phyloP scores from a whole-genome alignment of 345 rosid species.

The Eucalyptus urophylla region DNA sequence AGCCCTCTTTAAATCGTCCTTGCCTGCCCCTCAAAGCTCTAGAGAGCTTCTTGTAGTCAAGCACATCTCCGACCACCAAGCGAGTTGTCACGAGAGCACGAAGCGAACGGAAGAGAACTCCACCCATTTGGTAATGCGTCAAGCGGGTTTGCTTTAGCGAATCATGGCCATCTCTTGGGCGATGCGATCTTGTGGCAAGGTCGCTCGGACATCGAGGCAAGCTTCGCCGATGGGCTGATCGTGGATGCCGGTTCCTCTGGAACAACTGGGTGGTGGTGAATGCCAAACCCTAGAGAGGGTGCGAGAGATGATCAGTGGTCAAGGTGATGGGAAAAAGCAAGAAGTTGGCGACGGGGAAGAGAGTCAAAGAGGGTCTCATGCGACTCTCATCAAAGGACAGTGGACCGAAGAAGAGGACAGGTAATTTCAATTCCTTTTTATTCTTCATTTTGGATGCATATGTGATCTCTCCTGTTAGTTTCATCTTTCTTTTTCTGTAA shows the following conservation, averaged over 20 bases:
- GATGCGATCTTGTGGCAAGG: neutral
- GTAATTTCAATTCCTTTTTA: conserved; percentile 4
- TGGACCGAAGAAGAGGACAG: conserved; percentile 94
- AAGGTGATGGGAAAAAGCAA: conserved; percentile 3
- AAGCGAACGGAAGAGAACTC: neutral
- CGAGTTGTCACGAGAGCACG: neutral
- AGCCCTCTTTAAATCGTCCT: conserved; percentile 9
- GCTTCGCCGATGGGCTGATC: conserved; percentile 14
- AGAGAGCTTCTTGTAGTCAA: conserved; percentile 55
- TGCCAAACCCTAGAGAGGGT: conserved; percentile 7
- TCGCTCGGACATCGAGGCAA: neutral
- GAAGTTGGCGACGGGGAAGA: conserved; percentile 13
- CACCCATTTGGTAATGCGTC: neutral
- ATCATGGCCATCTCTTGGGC: neutral
- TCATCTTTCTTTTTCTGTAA: neutral
- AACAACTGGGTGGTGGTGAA: neutral
- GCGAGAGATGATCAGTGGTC: neutral
- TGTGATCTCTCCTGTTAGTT: neutral
- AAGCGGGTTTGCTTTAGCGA: neutral
- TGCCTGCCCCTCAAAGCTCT: conserved; percentile 66
- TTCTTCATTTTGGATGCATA: neutral
- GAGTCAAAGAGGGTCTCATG: conserved; percentile 27
- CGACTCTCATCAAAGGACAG: conserved; percentile 81
- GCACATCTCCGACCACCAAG: conserved; percentile 4
- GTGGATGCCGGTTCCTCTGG: conserved; percentile 3